Conservation (phyloP, 805 yeast species). For the Geotrichum ghanense region DNA sequence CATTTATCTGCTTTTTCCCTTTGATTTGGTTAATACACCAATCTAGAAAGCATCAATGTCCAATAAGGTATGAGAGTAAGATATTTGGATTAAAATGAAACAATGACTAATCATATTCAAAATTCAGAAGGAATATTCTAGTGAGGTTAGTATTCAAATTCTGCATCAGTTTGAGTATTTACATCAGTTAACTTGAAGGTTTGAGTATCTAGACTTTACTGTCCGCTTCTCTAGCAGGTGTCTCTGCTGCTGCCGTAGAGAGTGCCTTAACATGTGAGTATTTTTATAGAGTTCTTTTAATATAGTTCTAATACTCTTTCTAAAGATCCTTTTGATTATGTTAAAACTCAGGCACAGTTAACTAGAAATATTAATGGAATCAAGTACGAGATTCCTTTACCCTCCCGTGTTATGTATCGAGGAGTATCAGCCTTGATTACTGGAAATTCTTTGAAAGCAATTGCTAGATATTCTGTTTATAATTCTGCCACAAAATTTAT, state of each 20-base stretch:
- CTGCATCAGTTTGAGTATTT: too few species aligned
- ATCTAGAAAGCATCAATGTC: too few species aligned
- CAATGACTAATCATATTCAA: too few species aligned
- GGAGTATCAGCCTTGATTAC: constrained; percentile 71
- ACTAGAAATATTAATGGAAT: constrained; percentile 16
- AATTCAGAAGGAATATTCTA: too few species aligned
- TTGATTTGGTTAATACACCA: too few species aligned
- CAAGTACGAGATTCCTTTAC: constrained; percentile 13
- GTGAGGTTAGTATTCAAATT: too few species aligned
- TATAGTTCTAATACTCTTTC: constrained; percentile 6
- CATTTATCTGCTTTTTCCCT: too few species aligned
- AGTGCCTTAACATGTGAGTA: constrained; percentile 27
- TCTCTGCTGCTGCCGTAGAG: constrained; percentile 28
- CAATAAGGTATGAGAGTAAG: too few species aligned
- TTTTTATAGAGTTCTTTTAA: not conserved
- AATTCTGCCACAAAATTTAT: constrained; percentile 60
- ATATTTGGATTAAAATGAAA: too few species aligned
- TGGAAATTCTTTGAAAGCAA: constrained; percentile 66
- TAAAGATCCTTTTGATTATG: constrained; percentile 31
- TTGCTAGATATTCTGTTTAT: constrained; percentile 62
- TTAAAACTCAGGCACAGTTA: constrained; percentile 28
- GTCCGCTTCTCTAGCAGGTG: constrained; percentile 28
- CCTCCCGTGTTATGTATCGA: constrained; percentile 24
- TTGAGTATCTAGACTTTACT: constrained; percentile 20
- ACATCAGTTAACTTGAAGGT: too few species aligned